These are phyloP conservation scores for Grammothele lineata DNA, from an alignment of 768 basidiomycete species.

Conservation along the genomic window DNA sequence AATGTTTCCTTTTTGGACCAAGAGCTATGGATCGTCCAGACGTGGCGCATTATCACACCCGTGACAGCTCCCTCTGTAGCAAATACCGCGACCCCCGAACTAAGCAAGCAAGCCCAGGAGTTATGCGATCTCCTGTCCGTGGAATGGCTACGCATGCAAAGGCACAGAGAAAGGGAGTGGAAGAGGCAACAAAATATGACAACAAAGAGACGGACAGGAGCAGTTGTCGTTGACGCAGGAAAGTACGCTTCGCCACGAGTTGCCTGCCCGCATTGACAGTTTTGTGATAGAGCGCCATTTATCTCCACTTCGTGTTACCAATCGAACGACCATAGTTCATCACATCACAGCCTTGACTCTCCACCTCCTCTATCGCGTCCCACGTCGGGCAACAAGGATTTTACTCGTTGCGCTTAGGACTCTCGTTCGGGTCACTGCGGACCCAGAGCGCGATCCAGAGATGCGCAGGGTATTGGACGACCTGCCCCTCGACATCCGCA, in stretches of 20 bases:
- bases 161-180: neutral
- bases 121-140: no score
- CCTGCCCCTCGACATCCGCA: constrained; percentile 2
- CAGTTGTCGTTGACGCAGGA: neutral
- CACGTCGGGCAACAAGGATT: neutral
- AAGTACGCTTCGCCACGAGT: neutral
- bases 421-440: neutral
- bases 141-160: neutral
- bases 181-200: neutral
- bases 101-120: no score
- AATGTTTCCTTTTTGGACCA: no score
- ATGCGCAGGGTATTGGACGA: neutral
- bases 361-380: neutral
- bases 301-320: neutral
- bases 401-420: neutral
- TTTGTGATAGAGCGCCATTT: neutral
- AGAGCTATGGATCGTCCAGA: no score
- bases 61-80: no score
- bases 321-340: neutral
- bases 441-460: neutral
- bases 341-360: neutral
- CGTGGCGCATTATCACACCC: no score
- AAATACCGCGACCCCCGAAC: no score
- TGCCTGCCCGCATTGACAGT: neutral
- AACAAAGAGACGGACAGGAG: neutral